Percentiles rank a stretch among this genome's conserved stretches.
These are phyloP conservation scores for Malania oleifera DNA, from an alignment of 164 flowering plant genomes.

Conservation along the genomic window DNA sequence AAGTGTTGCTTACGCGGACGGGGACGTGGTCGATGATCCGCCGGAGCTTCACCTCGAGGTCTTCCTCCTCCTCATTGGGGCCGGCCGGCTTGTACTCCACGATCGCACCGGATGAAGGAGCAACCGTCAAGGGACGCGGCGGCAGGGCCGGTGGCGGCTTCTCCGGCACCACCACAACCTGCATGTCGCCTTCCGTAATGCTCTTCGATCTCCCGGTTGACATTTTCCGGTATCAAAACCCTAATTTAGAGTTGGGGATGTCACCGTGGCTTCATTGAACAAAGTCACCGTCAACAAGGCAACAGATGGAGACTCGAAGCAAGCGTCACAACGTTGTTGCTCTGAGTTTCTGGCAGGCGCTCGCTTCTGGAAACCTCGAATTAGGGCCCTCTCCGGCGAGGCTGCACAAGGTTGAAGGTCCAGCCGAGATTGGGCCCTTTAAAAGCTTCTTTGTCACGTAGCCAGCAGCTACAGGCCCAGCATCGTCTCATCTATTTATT, in stretches of 20 bases:
- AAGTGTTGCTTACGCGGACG: slow-evolving; percentile 93
- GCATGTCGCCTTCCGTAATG: slow-evolving; percentile 36
- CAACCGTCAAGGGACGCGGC: slow-evolving; percentile 30
- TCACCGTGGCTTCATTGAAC: background rate
- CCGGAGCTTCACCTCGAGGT: slow-evolving; percentile 88
- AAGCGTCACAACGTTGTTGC: no score
- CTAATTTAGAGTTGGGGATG: slow-evolving; percentile 10
- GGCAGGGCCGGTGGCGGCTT: slow-evolving; percentile 27
- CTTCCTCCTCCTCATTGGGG: slow-evolving; percentile 69
- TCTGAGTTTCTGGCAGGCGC: no score
- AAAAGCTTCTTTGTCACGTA: no score
- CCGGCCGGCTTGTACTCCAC: slow-evolving; percentile 66
- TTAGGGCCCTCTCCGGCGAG: no score
- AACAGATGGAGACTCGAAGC: no score
- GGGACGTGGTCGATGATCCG: slow-evolving; percentile 90
- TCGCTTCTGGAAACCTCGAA: no score
- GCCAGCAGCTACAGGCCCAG: no score
- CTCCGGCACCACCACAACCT: slow-evolving; percentile 33
- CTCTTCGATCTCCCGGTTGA: slow-evolving; percentile 29
- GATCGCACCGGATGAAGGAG: slow-evolving; percentile 44
- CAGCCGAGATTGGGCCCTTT: no score
- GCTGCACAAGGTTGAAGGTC: no score
- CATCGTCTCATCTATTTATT: no score
- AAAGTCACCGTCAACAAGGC: no score
- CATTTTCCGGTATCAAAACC: slow-evolving; percentile 21